These are phyloP conservation scores for Xylaria polymorpha DNA, from an alignment of 2,329 filamentous ascomycete genomes.

Conservation along the genomic window DNA sequence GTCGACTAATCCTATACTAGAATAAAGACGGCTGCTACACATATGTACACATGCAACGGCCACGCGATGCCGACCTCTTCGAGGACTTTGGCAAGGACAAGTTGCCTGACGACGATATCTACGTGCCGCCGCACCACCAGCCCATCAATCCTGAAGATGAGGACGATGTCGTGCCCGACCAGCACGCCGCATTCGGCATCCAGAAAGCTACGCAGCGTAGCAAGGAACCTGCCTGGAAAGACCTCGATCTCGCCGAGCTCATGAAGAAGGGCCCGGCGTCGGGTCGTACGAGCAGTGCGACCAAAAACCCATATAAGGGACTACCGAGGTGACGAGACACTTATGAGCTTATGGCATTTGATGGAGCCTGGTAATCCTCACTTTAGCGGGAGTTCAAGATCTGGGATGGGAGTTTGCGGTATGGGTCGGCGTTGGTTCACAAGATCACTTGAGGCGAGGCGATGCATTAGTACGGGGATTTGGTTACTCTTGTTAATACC, in stretches of 20 bases:
- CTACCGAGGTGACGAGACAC: slow-evolving; percentile 50
- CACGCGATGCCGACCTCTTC: slow-evolving; percentile 81
- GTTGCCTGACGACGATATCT: slow-evolving; percentile 81
- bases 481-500: slow-evolving; percentile 15
- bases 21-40: slow-evolving; percentile 82
- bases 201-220: slow-evolving; percentile 79
- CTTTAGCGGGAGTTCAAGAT: not conserved
- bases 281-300: slow-evolving; percentile 40
- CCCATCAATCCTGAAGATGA: slow-evolving; percentile 89
- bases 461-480: slow-evolving; percentile 19
- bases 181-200: slow-evolving; percentile 89
- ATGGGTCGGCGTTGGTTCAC: slow-evolving; percentile 17
- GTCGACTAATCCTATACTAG: slow-evolving; percentile 49
- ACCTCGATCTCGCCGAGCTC: slow-evolving; percentile 77
- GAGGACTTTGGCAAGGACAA: slow-evolving; percentile 79
- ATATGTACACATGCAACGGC: slow-evolving; percentile 78
- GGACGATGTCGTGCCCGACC: slow-evolving; percentile 88
- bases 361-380: not conserved
- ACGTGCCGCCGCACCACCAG: slow-evolving; percentile 82
- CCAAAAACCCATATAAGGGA: slow-evolving; percentile 44
- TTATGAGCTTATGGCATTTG: not conserved
- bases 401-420: not conserved
- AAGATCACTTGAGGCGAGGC: not conserved
- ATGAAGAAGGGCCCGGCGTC: slow-evolving; percentile 68
- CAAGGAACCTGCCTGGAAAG: slow-evolving; percentile 81